Evolutionary conservation across 176 grass and related monocot genomes (phyloP), one percentile per base, ranked within the genome.

Genomic region (Thalia dealbata): DNA sequence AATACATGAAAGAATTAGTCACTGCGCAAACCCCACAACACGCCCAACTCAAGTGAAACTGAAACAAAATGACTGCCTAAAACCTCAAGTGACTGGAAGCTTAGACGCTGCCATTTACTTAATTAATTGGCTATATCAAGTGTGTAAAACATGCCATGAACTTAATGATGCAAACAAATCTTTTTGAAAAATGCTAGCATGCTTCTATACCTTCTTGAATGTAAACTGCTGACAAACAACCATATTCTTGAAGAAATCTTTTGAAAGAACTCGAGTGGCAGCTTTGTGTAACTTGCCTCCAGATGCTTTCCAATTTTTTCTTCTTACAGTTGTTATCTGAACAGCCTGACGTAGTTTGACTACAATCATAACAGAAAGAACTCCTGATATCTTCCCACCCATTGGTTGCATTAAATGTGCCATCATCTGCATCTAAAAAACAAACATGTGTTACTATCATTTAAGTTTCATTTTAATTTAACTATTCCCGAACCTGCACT

Each of bases 211-310:
- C 95, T 99, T 99, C 90, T 6, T 81, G 92, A 50, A 91, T 85
- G 67, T 93, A 88, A 55, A 99, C 83, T 19, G 95, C 86, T 55
- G 81, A 86, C 63, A 99, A 46, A 56, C 82, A 88, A 23, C 90
- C 95, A 79, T 93, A 87, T 87, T 99, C 90, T 71, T 80, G 88
- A 14, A 99, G 81, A 42, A 99, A 99, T 75, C 61, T 93, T 86
- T 67, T 93, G 18, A 89, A 86, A 18, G 95, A 93, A 70, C 84
- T 93, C 67, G 85, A 88, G 71, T 90, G 90, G 59, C 87, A 99
- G 70, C 92, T 88, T 41, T 75, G 73, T 21, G 84, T 84, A 35
- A 90, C 87, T 91, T 81, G 80, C 71, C 19, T 84, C 95, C 95
- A 99, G 52, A 99, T 99, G 75, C 88, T 93, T 64, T 88, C 90